Evolutionary conservation across 495 filamentous ascomycete species (phyloP).

Genomic region (Glutinoglossum americanum): DNA sequence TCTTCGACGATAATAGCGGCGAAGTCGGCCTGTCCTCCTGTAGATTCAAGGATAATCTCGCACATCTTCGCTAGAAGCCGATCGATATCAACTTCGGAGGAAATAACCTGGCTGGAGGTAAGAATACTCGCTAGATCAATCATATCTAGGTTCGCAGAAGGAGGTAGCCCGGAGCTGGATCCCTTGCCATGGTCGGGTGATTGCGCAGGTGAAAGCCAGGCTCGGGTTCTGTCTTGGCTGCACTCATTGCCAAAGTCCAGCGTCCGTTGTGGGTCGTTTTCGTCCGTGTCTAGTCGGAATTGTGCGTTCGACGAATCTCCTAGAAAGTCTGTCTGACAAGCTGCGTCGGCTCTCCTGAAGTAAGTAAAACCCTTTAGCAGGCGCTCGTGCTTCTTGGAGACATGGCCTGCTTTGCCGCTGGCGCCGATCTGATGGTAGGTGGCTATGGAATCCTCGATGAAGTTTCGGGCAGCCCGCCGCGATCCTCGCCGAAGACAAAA

Average conservation of each 20-base stretch:
- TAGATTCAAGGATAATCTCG: conserved; percentile 71
- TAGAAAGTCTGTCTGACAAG: conserved; percentile 52
- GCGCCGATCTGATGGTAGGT: conserved; percentile 59
- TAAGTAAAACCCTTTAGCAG: conserved; percentile 43
- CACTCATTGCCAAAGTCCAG: conserved; percentile 24
- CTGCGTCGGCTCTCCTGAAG: conserved; percentile 39
- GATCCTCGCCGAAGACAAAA: conserved; percentile 51
- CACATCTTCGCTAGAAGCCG: conserved; percentile 73
- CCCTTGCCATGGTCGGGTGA: conserved; percentile 15
- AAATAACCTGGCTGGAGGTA: conserved; percentile 74
- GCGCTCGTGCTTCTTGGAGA: conserved; percentile 49
- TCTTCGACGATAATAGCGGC: conserved; percentile 62
- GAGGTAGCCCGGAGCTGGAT: conserved; percentile 24
- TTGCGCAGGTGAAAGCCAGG: conserved; percentile 27
- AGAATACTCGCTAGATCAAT: conserved; percentile 75
- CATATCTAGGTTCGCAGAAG: conserved; percentile 35
- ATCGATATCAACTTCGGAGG: conserved; percentile 69
- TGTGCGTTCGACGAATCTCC: conserved; percentile 33
- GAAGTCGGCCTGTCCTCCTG: conserved; percentile 53
- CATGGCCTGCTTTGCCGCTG: conserved; percentile 44
- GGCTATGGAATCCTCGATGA: conserved; percentile 48
- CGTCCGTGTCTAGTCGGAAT: conserved; percentile 29
- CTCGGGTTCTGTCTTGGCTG: conserved; percentile 40
- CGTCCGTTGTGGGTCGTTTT: conserved; percentile 28
- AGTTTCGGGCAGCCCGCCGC: conserved; percentile 47